These are phyloP conservation scores for Afroboletus lepidellus DNA, from an alignment of 1,284 basidiomycete species.

Conservation along the genomic window DNA sequence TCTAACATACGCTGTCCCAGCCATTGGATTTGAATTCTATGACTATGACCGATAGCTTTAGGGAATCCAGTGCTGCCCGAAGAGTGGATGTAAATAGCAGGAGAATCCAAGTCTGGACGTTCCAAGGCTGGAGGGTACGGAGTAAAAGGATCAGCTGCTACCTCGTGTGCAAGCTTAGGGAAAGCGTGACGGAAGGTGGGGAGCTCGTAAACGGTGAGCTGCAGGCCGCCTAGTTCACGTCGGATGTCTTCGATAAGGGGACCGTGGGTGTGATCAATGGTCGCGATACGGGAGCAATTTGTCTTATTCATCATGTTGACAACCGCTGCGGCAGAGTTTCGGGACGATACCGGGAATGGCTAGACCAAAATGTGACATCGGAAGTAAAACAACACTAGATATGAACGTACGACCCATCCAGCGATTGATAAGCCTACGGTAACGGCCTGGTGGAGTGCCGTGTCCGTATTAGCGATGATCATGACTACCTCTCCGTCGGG, in stretches of 20 bases:
- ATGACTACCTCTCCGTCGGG: not conserved
- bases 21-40: not conserved
- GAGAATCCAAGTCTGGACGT: not conserved
- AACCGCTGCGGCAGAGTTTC: not conserved
- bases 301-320: not conserved
- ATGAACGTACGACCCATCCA: not conserved
- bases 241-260: not conserved
- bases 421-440: not conserved
- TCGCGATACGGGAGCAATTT: not conserved
- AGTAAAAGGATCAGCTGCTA: not conserved
- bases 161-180: not conserved
- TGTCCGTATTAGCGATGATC: not conserved
- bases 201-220: not conserved
- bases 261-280: not conserved
- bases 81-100: not conserved
- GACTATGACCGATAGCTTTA: not conserved
- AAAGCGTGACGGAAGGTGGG: not conserved
- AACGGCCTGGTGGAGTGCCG: not conserved
- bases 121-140: not conserved
- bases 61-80: conserved; percentile 2
- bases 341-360: not conserved
- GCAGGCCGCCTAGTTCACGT: not conserved
- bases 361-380: too few species aligned
- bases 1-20: too few species aligned
- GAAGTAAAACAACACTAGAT: too few species aligned